phyloP scores from a whole-genome alignment of 805 yeast species.

The Komagataella kurtzmanii region DNA sequence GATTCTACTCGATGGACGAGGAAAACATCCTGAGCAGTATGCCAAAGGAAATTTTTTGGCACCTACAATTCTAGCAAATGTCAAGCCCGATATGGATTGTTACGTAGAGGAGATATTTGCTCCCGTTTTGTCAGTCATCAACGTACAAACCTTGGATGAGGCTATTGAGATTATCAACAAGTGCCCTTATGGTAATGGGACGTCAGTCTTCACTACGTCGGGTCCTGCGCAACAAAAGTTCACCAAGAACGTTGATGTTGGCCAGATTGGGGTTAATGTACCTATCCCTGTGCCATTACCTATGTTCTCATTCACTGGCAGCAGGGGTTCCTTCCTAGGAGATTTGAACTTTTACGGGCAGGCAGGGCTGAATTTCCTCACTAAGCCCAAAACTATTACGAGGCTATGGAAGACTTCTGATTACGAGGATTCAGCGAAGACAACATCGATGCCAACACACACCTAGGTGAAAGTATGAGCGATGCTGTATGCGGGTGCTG shows the following conservation, averaged over 20 bases:
- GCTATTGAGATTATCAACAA: conserved; percentile 51
- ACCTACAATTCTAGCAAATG: conserved; percentile 51
- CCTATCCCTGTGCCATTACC: conserved; percentile 78
- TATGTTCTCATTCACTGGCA: conserved; percentile 71
- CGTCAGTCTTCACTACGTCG: conserved; percentile 53
- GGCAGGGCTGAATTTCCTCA: conserved; percentile 59
- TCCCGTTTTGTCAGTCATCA: conserved; percentile 55
- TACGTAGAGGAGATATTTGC: conserved; percentile 69
- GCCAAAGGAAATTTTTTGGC: conserved; percentile 56
- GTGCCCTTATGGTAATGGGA: conserved; percentile 55
- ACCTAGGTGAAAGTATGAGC: conserved; percentile 9
- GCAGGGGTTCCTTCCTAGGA: conserved; percentile 63
- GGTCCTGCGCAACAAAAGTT: conserved; percentile 63
- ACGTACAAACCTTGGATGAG: conserved; percentile 52
- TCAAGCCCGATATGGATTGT: conserved; percentile 56
- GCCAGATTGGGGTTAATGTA: conserved; percentile 68
- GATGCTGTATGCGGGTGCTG: no score
- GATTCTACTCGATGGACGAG: conserved; percentile 52
- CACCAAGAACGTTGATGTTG: conserved; percentile 54
- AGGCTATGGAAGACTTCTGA: conserved; percentile 48
- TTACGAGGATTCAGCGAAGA: conserved; percentile 31
- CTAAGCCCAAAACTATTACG: conserved; percentile 67
- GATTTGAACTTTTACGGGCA: conserved; percentile 73
- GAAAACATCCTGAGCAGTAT: conserved; percentile 24
- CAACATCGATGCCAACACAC: conserved; percentile 63